A percentile compares a stretch with the other conserved stretches of the same genome.
Conservation (phyloP, 352 stramenopile species). For the Phytophthora megakarya region DNA sequence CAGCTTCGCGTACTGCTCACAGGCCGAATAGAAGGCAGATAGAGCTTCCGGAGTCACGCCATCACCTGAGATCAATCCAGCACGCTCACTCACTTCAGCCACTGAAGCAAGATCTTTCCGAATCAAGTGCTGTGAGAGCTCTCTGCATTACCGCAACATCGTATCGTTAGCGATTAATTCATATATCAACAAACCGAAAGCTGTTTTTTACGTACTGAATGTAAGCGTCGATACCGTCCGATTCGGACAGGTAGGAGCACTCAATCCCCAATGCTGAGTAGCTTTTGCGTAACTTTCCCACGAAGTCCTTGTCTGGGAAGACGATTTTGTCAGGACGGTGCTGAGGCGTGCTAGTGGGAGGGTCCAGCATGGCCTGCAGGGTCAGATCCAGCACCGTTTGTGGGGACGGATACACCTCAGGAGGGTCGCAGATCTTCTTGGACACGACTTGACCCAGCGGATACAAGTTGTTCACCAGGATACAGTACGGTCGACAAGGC, state of each 20-base stretch:
- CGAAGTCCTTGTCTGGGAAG: constrained; percentile 80
- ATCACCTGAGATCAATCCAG: constrained; percentile 58
- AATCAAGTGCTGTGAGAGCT: constrained; percentile 81
- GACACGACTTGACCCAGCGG: constrained; percentile 83
- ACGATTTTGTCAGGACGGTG: constrained; percentile 87
- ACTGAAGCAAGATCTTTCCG: constrained; percentile 83
- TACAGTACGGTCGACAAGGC: constrained; percentile 83
- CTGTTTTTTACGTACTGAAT: constrained; percentile 63
- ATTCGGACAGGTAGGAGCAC: constrained; percentile 86
- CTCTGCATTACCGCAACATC: constrained; percentile 33
- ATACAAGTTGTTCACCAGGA: constrained; percentile 89
- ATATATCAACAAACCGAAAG: not conserved
- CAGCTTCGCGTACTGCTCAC: constrained; percentile 62
- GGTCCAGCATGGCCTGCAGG: constrained; percentile 78
- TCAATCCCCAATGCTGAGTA: constrained; percentile 79
- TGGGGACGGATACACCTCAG: constrained; percentile 75
- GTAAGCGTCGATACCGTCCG: constrained; percentile 83
- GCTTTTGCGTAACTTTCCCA: constrained; percentile 78
- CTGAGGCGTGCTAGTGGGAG: constrained; percentile 70
- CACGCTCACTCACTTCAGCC: constrained; percentile 74
- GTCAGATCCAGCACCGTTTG: constrained; percentile 74
- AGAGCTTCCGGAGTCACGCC: constrained; percentile 67
- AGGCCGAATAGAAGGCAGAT: constrained; percentile 63
- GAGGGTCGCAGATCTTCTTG: constrained; percentile 86
- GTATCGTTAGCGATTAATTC: not conserved